Percentiles rank a stretch among this genome's conserved stretches.
Conservation (phyloP, 2,329 filamentous ascomycete species). For the Lecanicillium sp. region DNA sequence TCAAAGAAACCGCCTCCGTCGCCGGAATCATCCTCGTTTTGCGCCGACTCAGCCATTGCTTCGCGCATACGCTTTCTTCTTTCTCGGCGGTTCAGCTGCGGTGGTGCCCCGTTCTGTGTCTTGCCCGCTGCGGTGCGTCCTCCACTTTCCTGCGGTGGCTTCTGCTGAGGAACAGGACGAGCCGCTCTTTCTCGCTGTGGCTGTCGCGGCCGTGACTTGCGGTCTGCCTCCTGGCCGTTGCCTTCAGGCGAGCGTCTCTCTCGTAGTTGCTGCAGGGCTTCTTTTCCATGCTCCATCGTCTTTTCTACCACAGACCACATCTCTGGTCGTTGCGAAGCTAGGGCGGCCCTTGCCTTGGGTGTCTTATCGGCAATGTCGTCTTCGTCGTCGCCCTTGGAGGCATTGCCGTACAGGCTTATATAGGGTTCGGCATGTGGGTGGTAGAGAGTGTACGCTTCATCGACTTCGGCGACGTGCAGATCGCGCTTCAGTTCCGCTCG, state of each 20-base stretch:
- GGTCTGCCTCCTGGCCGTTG: neutral
- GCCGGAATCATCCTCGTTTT: constrained; percentile 36
- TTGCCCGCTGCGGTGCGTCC: constrained; percentile 13
- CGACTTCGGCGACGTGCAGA: constrained; percentile 63
- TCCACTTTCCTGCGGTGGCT: constrained; percentile 15
- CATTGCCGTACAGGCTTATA: constrained; percentile 50
- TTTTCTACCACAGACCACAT: constrained; percentile 63
- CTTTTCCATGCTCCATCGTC: constrained; percentile 48
- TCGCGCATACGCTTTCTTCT: constrained; percentile 27
- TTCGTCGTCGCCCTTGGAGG: constrained; percentile 24
- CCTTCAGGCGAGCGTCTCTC: constrained; percentile 35
- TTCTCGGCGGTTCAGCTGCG: constrained; percentile 27
- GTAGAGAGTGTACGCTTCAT: constrained; percentile 67
- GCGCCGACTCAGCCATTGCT: constrained; percentile 20
- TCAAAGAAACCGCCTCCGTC: constrained; percentile 55
- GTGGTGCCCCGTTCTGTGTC: constrained; percentile 16
- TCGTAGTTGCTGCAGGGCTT: constrained; percentile 45
- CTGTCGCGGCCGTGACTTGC: constrained; percentile 1
- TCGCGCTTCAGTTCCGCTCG: constrained; percentile 42
- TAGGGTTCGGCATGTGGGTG: constrained; percentile 67
- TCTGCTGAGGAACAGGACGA: constrained; percentile 10
- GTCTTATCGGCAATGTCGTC: constrained; percentile 24
- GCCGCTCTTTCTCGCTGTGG: constrained; percentile 6
- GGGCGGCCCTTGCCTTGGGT: constrained; percentile 33
- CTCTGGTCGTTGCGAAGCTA: constrained; percentile 42